A percentile compares a stretch with the other conserved stretches of the same genome.
phyloP scores from a whole-genome alignment of 2,329 filamentous ascomycete genomes.

The Alternaria arbusti region DNA sequence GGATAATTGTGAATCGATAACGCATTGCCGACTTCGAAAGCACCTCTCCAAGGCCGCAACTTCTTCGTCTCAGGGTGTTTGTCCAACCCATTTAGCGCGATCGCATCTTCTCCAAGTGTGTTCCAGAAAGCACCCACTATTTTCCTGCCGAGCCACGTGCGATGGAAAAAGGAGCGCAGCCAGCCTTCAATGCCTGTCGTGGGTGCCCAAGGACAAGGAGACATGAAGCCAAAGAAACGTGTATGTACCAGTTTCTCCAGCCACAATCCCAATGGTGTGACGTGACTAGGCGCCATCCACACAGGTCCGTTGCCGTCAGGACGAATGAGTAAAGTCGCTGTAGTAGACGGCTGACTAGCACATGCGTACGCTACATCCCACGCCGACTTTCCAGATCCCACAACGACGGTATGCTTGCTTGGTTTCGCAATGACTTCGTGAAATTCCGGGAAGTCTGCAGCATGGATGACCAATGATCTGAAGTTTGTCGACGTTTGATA shows the following conservation, averaged over 20 bases:
- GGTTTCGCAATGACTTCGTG: conserved; percentile 45
- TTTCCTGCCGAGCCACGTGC: conserved; percentile 62
- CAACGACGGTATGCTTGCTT: conserved; percentile 54
- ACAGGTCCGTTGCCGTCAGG: conserved; percentile 65
- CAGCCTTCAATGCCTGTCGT: conserved; percentile 64
- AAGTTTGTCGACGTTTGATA: conserved; percentile 61
- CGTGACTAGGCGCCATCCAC: conserved; percentile 66
- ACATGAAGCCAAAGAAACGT: conserved; percentile 75
- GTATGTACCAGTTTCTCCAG: conserved; percentile 72
- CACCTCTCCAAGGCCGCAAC: conserved; percentile 50
- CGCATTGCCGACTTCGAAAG: conserved; percentile 62
- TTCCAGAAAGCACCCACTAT: conserved; percentile 64
- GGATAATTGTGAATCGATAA: conserved; percentile 68
- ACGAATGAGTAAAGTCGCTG: conserved; percentile 66
- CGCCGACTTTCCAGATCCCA: conserved; percentile 68
- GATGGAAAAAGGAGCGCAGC: conserved; percentile 63
- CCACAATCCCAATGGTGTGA: conserved; percentile 71
- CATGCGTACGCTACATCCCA: conserved; percentile 69
- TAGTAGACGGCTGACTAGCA: conserved; percentile 50
- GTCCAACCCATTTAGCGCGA: conserved; percentile 56
- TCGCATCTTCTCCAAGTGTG: conserved; percentile 61
- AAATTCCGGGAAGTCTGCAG: conserved; percentile 57
- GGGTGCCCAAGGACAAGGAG: conserved; percentile 74
- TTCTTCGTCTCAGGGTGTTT: conserved; percentile 51
- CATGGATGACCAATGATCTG: conserved; percentile 63